Evolutionary conservation across 139 green algal genomes (phyloP), one percentile per base, ranked within the genome.

Genomic region (Nannochloris sp.): DNA sequence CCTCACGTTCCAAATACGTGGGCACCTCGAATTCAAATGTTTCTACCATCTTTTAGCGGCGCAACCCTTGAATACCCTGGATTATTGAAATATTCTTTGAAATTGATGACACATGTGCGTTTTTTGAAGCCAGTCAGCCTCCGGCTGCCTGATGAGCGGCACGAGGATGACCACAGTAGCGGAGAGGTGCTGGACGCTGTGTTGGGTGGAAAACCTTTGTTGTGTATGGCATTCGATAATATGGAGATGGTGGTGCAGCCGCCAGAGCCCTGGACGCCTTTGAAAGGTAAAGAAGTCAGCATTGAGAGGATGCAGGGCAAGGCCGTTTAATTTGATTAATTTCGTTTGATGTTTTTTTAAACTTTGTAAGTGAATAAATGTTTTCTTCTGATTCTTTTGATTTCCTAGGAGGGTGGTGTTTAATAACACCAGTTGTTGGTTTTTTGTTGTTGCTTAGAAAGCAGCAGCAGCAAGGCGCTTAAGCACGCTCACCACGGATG

Each of bases 61-160:
- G 78, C 47, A 51, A 96, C 89, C 0, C 53, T 67, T 0, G 82
- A 90, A 29, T 57, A 75, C 25, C 88, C 86, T 3, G 67, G 61
- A 6, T 74, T 96, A 55, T 61, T 95, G 36, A 81, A 90, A 59
- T 96, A 96, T 71, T 64, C 79, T 19, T 88, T 83, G 54, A 70
- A 85, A 29, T 78, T 96, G 54, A 44, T 8, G 19, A 85, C 89
- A 14, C 79, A 83, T 56, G 61, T 96, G 8, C 54, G 83, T 24
- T 61, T 81, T 4, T 47, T 85, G 23, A 4, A 39, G 4, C 60
- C 83, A 4, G 74, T 71, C 4, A 31, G 13, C 2, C 60, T 90
- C 4, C 34, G n/a, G 5, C 39, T 71, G 24, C 38, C 56, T 1
- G 53, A 34, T 14, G 19, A 54, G 1, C 19, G 39, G 25, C 29